Evolutionary conservation across 768 basidiomycete genomes (phyloP).

Genomic region (Royoungia palumana): DNA sequence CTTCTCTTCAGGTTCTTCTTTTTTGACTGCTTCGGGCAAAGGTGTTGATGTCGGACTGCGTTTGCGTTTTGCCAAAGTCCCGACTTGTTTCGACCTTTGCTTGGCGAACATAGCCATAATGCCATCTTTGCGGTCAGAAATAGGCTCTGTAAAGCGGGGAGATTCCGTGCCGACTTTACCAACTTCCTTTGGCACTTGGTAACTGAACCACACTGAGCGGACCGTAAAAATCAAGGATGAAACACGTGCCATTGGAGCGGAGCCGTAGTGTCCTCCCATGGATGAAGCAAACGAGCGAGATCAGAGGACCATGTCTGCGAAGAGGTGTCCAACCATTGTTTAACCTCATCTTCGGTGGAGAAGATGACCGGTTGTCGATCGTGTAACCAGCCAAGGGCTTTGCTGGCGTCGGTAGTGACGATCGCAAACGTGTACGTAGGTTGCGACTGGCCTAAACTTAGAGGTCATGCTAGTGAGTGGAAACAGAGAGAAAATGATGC

Average conservation of each 20-base stretch:
- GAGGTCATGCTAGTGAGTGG: neutral
- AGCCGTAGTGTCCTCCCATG: constrained; percentile 47
- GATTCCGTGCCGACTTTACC: constrained; percentile 89
- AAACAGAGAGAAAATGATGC: constrained; percentile 30
- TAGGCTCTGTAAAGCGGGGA: constrained; percentile 74
- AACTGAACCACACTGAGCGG: constrained; percentile 44
- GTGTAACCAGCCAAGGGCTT: constrained; percentile 81
- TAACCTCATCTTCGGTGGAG: constrained; percentile 53
- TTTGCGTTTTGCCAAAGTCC: constrained; percentile 25
- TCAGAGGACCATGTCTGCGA: constrained; percentile 59
- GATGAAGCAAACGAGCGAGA: constrained; percentile 57
- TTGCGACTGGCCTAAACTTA: constrained; percentile 45
- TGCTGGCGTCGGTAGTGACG: constrained; percentile 76
- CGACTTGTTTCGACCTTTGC: constrained; percentile 39
- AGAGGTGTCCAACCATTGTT: constrained; percentile 78
- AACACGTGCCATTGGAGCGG: constrained; percentile 65
- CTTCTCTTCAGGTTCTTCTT: constrained; percentile 18
- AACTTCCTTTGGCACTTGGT: constrained; percentile 85
- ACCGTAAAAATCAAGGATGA: neutral
- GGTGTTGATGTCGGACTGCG: constrained; percentile 21
- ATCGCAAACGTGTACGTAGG: constrained; percentile 83
- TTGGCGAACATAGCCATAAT: constrained; percentile 80
- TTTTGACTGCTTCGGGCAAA: neutral
- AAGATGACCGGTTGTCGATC: constrained; percentile 87
- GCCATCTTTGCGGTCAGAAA: constrained; percentile 77